Evolutionary conservation across 768 basidiomycete genomes (phyloP).

Genomic region (Trametes coccinea): DNA sequence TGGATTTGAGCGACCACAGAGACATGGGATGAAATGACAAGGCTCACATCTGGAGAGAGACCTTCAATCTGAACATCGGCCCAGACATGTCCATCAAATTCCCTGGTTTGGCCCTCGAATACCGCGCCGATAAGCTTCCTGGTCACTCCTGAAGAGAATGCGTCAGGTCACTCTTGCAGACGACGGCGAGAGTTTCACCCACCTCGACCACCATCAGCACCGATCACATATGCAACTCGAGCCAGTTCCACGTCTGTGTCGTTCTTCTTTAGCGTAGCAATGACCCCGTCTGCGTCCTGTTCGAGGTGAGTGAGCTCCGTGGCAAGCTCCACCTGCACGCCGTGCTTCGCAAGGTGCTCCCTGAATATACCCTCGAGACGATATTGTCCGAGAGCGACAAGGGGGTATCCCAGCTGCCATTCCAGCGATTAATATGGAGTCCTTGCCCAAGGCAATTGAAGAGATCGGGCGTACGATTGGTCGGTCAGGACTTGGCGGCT

Average conservation of each 20-base stretch:
- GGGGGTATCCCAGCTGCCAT: background rate
- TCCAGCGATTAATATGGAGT: too few species aligned
- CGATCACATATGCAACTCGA: constrained; percentile 38
- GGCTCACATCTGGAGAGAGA: constrained; percentile 32
- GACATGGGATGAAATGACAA: too few species aligned
- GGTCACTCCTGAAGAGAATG: constrained; percentile 32
- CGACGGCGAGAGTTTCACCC: background rate
- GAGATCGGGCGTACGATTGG: constrained; percentile 17
- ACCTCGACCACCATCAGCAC: constrained; percentile 43
- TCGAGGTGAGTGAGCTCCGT: constrained; percentile 38
- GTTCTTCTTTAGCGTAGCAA: constrained; percentile 29
- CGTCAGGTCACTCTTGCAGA: background rate
- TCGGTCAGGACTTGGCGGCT: constrained; percentile 11
- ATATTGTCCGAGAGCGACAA: constrained; percentile 19
- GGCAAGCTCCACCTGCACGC: constrained; percentile 36
- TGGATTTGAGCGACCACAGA: too few species aligned
- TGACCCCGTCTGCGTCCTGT: constrained; percentile 35
- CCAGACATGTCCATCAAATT: constrained; percentile 28
- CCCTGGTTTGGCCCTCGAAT: constrained; percentile 43
- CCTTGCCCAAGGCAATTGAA: background rate
- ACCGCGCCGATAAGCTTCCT: constrained; percentile 43
- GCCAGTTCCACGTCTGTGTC: constrained; percentile 27
- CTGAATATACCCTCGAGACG: constrained; percentile 35
- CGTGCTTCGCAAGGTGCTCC: constrained; percentile 28
- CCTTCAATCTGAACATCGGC: constrained; percentile 43